Conservation (phyloP, 2,329 filamentous ascomycete species). For the Chaetomium olivaceum region DNA sequence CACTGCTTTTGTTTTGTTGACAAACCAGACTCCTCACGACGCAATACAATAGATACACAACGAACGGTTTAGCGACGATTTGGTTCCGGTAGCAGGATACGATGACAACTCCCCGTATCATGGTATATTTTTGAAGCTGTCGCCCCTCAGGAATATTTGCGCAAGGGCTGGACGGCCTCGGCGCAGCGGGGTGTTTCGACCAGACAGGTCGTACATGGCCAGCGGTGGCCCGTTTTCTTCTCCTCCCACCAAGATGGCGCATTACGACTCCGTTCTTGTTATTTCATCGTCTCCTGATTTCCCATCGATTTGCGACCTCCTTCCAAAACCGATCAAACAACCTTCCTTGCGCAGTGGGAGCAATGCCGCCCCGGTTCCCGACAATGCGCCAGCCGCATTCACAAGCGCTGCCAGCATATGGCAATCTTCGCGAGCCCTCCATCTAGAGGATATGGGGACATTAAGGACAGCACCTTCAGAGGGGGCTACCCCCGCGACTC, state of each 20-base stretch:
- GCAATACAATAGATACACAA: background rate
- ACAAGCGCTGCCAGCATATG: slow-evolving; percentile 46
- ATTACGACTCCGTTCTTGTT: slow-evolving; percentile 35
- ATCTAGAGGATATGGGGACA: slow-evolving; percentile 17
- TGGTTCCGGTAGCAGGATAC: background rate
- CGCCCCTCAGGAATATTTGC: background rate
- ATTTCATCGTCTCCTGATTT: slow-evolving; percentile 57
- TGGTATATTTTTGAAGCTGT: slow-evolving; percentile 18
- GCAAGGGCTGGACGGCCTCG: slow-evolving; percentile 31
- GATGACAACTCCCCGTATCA: background rate
- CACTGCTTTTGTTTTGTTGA: slow-evolving; percentile 19
- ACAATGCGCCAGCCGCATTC: slow-evolving; percentile 42
- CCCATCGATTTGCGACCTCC: slow-evolving; percentile 53
- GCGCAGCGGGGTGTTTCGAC: slow-evolving; percentile 39
- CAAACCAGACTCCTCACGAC: no score
- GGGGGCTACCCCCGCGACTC: background rate
- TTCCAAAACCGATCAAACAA: slow-evolving; percentile 41
- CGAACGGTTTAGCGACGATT: background rate
- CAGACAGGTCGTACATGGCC: slow-evolving; percentile 37
- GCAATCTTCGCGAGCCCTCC: slow-evolving; percentile 37
- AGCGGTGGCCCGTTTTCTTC: slow-evolving; percentile 37
- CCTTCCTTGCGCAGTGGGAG: slow-evolving; percentile 42
- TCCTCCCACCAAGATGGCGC: slow-evolving; percentile 23
- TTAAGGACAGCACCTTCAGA: background rate
- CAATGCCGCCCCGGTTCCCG: slow-evolving; percentile 42